Base-by-base conservation (phyloP, 2,329 filamentous ascomycete genomes). In the Chaetomiaceae sp. region DNA sequence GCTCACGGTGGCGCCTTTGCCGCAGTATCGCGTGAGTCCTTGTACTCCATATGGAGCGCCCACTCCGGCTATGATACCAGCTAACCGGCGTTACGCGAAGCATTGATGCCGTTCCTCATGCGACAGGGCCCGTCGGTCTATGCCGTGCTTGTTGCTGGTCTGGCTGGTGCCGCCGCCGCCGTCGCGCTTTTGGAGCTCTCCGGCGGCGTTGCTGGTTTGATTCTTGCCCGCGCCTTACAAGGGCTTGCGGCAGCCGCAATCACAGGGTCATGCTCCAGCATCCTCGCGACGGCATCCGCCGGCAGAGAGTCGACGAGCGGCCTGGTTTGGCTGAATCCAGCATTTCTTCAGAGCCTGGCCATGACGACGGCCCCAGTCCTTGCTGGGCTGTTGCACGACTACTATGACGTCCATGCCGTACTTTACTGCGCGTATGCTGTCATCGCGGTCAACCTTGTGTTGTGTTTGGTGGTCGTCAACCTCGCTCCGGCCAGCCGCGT, bases 1-100 rank as follows among this genome's bases (percentile, higher is more conserved):
- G 50, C 55, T 7, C 50, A 56, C 41, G 55, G 55, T 18, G 56
- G 55, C n/a, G 54, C 54, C 11, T 50, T 54, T 20, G 55, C 53
- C 1, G 52, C 50, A 5, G 42, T 49, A 19, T 57, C 55, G 39
- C 56, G 56, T 58, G 38, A 46, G 56, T 50, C 10, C n/a, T 20
- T n/a, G n/a, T 29, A 35, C 19, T 14, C 2, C 18, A 7, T 11
- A 3, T 20, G 6, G 7, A 11, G 4, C 11, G 22, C 11, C 12
- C 14, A 29, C 8, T 12, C 10, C 26, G 15, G 18, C 14, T 10
- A 11, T n/a, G 10, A n/a, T 19, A 26, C 6, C 22, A 32, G 12
- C 42, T 49, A 33, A 47, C 27, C 10, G 6, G 4, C 4, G 10
- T 14, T 36, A 12, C 15, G 3, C 27, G 37, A 20, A 58, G 56